These are phyloP conservation scores for Ceratobasidium sp. DNA, from an alignment of 1,284 basidiomycete species.

Conservation along the genomic window DNA sequence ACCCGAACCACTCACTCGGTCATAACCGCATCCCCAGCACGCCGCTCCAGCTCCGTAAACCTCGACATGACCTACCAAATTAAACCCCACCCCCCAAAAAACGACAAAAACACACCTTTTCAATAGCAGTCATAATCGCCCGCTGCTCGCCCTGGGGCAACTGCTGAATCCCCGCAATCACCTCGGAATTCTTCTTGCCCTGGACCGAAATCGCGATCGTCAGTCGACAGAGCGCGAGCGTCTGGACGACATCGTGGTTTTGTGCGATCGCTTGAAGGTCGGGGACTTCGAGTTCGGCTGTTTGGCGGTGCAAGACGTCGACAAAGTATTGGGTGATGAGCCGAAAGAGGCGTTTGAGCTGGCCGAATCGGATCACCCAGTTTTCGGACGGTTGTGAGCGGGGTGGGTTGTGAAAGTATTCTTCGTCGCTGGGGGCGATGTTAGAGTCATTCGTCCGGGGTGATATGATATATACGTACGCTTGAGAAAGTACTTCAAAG, in stretches of 20 bases:
- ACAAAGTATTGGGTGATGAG: conserved; percentile 86
- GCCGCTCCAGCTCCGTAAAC: conserved; percentile 55
- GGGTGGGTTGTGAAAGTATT: conserved; percentile 72
- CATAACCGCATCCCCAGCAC: conserved; percentile 62
- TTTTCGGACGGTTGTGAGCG: conserved; percentile 73
- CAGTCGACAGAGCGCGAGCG: conserved; percentile 76
- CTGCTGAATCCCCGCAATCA: conserved; percentile 82
- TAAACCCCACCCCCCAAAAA: not conserved
- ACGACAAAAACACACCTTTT: conserved; percentile 64
- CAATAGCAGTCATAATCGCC: conserved; percentile 82
- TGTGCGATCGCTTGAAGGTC: conserved; percentile 82
- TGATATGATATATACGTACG: conserved; percentile 55
- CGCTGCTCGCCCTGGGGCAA: conserved; percentile 80
- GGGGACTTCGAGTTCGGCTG: conserved; percentile 73
- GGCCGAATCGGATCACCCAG: conserved; percentile 85
- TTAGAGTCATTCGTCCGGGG: not conserved
- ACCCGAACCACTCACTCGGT: conserved; percentile 65
- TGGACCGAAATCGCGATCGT: conserved; percentile 93
- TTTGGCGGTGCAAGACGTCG: conserved; percentile 76
- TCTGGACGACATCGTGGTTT: conserved; percentile 67
- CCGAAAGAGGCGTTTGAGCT: conserved; percentile 82
- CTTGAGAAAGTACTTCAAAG: conserved; percentile 70
- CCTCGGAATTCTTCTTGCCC: conserved; percentile 79
- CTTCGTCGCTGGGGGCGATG: conserved; percentile 64
- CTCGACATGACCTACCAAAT: conserved; percentile 72